Evolutionary conservation across 371 early-diverging fungal species (phyloP), one percentile per base, ranked within the genome.

Genomic region (Mycotypha africana): DNA sequence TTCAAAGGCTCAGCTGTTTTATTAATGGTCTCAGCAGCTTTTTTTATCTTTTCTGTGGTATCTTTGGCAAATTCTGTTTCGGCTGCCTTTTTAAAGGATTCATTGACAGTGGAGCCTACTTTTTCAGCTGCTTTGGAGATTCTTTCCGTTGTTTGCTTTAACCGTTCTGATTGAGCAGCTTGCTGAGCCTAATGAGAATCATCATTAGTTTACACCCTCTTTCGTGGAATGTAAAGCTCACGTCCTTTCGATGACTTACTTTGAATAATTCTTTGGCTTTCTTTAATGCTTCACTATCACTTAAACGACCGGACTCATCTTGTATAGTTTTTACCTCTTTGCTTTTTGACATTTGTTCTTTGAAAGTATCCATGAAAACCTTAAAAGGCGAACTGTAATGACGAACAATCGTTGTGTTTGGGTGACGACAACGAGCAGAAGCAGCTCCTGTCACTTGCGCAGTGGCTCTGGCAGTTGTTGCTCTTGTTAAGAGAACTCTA

Each of bases 321-420:
- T 86, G 86, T 23, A 97, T 70, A 45, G 84, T 88, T 77, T 95
- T 92, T 24, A 97, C 72, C 40, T 96, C 94, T 67, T 91, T 79
- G 71, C 89, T 93, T 71, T 94, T 92, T 61, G 89, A 78, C 49
- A 93, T 79, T 76, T 97, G 96, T 17, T 88, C 86, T 52, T 84
- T 85, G 43, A 96, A 63, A 3, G 93, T 91, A 41, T 93, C 85
- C 19, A 85, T 69, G 65, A 97, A 97, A 7, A 63, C 70, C 33
- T 58, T 53, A 45, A 79, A 40, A 17, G 73, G 70, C 0, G 74
- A 74, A 22, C 58, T 65, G 48, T 72, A 68, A 15, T 67, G 64
- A 51, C 74, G 73, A 2, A 62, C 65, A 33, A 15, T 37, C 42
- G 40, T 34, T n/a, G n/a, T n/a, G n/a, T n/a, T n/a, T n/a, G n/a